Conservation (phyloP, 139 green algal species). For the Limnomonas spitsbergensis region DNA sequence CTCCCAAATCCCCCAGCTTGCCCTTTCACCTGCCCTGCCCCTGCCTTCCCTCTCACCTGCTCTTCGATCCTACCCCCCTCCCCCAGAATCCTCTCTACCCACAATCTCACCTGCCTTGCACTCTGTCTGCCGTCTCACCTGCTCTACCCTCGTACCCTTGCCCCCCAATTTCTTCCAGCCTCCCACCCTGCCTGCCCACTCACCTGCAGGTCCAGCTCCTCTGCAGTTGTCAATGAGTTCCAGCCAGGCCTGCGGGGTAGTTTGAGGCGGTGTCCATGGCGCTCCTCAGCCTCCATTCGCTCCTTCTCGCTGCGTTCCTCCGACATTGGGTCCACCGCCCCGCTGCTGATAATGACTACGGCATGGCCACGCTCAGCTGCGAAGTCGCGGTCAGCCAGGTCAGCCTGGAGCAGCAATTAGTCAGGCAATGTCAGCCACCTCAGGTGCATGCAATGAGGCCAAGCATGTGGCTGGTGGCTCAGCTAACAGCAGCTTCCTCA, state of each 20-base stretch:
- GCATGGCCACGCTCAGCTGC: conserved; percentile 61
- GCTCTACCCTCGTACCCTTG: no score
- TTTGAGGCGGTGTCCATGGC: conserved; percentile 35
- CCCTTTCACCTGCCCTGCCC: no score
- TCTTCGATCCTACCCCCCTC: no score
- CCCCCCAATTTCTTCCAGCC: no score
- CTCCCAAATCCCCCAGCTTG: no score
- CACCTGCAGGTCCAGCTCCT: conserved; percentile 78
- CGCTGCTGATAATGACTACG: conserved; percentile 24
- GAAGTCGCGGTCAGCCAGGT: conserved; percentile 86
- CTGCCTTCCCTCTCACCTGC: no score
- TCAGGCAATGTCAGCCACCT: neutral
- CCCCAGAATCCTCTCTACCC: no score
- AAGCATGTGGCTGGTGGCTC: no score
- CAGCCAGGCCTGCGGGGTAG: conserved; percentile 82
- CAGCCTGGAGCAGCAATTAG: conserved; percentile 53
- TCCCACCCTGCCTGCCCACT: neutral
- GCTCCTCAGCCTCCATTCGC: conserved; percentile 47
- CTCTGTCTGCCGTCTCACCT: no score
- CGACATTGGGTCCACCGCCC: conserved; percentile 27
- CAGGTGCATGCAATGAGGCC: no score
- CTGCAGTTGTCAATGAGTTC: conserved; percentile 62
- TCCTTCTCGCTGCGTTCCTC: conserved; percentile 35
- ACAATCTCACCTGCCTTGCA: no score
- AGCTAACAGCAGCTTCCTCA: no score